phyloP scores from a whole-genome alignment of 2,329 filamentous ascomycete genomes.

The Aspergillus aculeatus region DNA sequence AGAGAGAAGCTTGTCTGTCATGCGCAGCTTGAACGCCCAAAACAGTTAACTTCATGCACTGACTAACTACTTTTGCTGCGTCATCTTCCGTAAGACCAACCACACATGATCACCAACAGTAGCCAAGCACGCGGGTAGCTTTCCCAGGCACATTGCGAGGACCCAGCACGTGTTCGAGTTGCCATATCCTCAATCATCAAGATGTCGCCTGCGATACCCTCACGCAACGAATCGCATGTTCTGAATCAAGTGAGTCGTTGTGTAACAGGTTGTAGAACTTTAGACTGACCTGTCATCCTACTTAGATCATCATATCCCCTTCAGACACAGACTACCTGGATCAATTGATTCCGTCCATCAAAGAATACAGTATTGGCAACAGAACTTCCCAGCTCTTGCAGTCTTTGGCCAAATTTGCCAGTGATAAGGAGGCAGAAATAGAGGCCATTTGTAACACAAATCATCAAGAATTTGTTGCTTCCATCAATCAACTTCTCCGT shows the following conservation, averaged over 20 bases:
- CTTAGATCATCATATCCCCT: slow-evolving; percentile 84
- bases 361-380: slow-evolving; percentile 78
- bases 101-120: not conserved
- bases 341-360: slow-evolving; percentile 89
- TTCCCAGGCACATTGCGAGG: not conserved
- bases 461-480: slow-evolving; percentile 92
- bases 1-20: no score
- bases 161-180: not conserved
- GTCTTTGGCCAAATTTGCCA: slow-evolving; percentile 76
- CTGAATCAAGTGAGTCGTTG: slow-evolving; percentile 38
- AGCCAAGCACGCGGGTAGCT: not conserved
- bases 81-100: no score
- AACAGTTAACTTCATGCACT: no score
- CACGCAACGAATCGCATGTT: slow-evolving; percentile 39
- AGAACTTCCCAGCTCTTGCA: slow-evolving; percentile 72
- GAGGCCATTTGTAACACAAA: slow-evolving; percentile 93
- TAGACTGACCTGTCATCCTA: slow-evolving; percentile 16
- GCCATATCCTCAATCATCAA: not conserved
- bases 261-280: not conserved
- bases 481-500: slow-evolving; percentile 88
- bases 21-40: not conserved
- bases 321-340: slow-evolving; percentile 94
- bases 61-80: no score
- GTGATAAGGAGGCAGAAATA: slow-evolving; percentile 85
- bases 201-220: slow-evolving; percentile 37